Evolutionary conservation across 331 rosid species (phyloP).

Genomic region (Stylosanthes scabra): DNA sequence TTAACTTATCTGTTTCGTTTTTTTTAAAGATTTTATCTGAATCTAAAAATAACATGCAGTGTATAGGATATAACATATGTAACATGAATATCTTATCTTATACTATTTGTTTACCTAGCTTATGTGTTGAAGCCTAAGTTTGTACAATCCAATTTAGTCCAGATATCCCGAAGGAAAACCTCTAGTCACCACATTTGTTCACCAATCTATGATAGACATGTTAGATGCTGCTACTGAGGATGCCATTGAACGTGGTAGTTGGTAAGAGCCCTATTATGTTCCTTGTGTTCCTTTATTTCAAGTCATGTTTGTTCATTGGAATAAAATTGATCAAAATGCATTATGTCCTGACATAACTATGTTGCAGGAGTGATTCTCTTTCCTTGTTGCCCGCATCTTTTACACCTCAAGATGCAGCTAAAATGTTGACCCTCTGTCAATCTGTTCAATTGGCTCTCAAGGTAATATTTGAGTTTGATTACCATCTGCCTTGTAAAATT

Average conservation of each 20-base stretch:
- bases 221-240: conserved; percentile 93
- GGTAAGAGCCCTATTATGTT: conserved; percentile 60
- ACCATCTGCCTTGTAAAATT: conserved; percentile 29
- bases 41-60: neutral
- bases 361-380: conserved; percentile 91
- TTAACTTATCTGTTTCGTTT: neutral
- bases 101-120: conserved; percentile 30
- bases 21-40: neutral
- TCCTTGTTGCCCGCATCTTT: conserved; percentile 87
- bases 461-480: conserved; percentile 56
- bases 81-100: conserved; percentile 16
- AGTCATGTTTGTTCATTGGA: conserved; percentile 28
- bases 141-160: conserved; percentile 81
- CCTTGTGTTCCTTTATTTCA: conserved; percentile 14
- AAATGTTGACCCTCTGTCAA: conserved; percentile 79
- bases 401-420: conserved; percentile 88
- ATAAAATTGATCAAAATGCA: conserved; percentile 13
- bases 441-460: conserved; percentile 84
- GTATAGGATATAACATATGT: conserved; percentile 4
- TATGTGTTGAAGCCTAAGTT: conserved; percentile 59
- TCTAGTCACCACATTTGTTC: conserved; percentile 80
- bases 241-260: conserved; percentile 85
- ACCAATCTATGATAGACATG: conserved; percentile 93
- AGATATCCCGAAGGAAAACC: conserved; percentile 97
- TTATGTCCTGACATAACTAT: conserved; percentile 34